A percentile compares a stretch with the other conserved stretches of the same genome.
Conservation (phyloP, 2,329 filamentous ascomycete species). For the Calonectria naviculata region DNA sequence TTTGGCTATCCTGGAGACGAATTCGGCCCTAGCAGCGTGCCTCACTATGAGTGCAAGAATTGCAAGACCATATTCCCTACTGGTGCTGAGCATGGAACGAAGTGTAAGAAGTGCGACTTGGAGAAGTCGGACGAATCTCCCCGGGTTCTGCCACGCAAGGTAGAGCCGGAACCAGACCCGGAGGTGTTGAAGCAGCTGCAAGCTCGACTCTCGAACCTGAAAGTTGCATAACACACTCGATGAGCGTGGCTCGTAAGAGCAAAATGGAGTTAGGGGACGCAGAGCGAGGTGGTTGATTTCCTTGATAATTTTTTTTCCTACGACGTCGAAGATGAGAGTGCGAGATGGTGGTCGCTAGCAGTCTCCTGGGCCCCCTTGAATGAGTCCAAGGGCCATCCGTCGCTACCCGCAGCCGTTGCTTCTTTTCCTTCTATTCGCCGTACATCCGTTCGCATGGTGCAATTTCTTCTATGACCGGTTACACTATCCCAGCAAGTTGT, state of each 20-base stretch:
- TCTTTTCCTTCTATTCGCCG: constrained; percentile 33
- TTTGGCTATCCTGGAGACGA: constrained; percentile 77
- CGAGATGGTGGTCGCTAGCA: constrained; percentile 21
- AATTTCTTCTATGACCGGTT: constrained; percentile 16
- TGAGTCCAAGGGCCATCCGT: constrained; percentile 25
- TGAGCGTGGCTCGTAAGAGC: background rate
- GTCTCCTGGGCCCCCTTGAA: constrained; percentile 16
- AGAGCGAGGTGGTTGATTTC: constrained; percentile 35
- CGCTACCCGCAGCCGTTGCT: constrained; percentile 28
- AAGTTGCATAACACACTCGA: constrained; percentile 43
- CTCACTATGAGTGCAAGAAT: constrained; percentile 69
- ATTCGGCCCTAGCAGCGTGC: constrained; percentile 62
- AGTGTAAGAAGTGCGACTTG: constrained; percentile 71
- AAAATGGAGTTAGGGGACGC: constrained; percentile 27
- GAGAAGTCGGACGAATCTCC: constrained; percentile 69
- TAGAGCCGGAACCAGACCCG: constrained; percentile 71
- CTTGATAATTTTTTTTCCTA: constrained; percentile 23
- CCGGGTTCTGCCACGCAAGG: constrained; percentile 67
- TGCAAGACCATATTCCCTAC: constrained; percentile 70
- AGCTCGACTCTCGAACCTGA: constrained; percentile 61
- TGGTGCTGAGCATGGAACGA: constrained; percentile 60
- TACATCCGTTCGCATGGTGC: constrained; percentile 28
- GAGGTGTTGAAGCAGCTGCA: constrained; percentile 69
- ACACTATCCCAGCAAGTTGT: constrained; percentile 21
- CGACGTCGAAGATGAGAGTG: constrained; percentile 27